Evolutionary conservation across 345 rosid species (phyloP), one percentile per base, ranked within the genome.

Genomic region (Reutealis trisperma): DNA sequence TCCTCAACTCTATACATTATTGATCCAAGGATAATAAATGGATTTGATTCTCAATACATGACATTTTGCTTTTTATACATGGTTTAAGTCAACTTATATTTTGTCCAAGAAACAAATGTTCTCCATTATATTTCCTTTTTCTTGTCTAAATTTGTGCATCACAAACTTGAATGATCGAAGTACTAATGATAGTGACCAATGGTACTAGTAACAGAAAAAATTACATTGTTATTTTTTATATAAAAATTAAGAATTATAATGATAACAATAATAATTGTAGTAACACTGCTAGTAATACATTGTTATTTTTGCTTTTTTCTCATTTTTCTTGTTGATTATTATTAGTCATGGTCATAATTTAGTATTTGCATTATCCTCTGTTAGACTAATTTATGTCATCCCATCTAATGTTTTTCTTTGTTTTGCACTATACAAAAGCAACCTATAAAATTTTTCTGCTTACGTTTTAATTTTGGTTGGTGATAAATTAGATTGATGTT

Each of bases 1-100:
- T 72, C 86, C 81, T 67, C 10, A 34, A 14, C 55, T 64, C 34
- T 11, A 42, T 59, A 4, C 22, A 55, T 69, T 42, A 24, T 70
- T 73, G 72, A 32, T 76, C 21, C 24, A 69, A 30, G 59, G 55
- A 63, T 25, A 21, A 55, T 64, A 11, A 19, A 32, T 68, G 70
- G 54, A 70, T 64, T 64, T 71, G 65, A 52, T 68, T 25, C n/a
- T 42, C 15, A 12, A 42, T 30, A 10, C 2, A 57, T 68, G 61
- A 64, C 6, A 30, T 13, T 47, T 60, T 47, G 37, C 5, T 25
- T 25, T n/a, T 47, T 25, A 34, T 58, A n/a, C 3, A 21, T 65
- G 54, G 21, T 30, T 34, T 6, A 24, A 42, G 45, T 52, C 2
- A 24, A 18, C 58, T 24, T 49, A 25, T 25, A 51, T 15, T 34